Evolutionary conservation across 2,329 filamentous ascomycete species (phyloP).

Genomic region (Domatiomyces catenatus): DNA sequence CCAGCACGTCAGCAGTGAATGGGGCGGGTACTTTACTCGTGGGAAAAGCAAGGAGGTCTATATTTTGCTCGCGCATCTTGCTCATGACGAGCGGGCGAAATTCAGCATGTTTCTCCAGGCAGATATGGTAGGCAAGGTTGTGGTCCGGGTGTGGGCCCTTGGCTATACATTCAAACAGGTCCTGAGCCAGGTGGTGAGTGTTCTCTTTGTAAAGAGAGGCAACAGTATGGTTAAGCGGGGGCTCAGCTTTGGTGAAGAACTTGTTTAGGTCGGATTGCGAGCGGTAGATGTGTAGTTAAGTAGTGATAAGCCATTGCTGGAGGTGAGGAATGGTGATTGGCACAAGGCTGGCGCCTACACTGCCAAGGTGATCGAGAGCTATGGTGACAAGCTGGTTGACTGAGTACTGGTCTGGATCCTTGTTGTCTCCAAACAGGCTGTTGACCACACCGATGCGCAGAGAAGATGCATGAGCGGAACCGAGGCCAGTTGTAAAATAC

Average conservation of each 20-base stretch:
- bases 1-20: constrained; percentile 4
- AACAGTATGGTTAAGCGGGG: constrained; percentile 4
- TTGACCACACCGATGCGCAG: constrained; percentile 5
- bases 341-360: constrained; percentile 3
- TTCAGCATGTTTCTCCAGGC: constrained; percentile 3
- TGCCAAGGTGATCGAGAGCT: constrained; percentile 3
- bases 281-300: constrained; percentile 4
- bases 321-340: constrained; percentile 5
- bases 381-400: constrained; percentile 4
- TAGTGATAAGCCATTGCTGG: constrained; percentile 1
- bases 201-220: constrained; percentile 3
- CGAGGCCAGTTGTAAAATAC: constrained; percentile 3
- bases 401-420: constrained; percentile 1
- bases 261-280: constrained; percentile 7
- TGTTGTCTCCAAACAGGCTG: constrained; percentile 3
- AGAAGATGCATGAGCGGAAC: constrained; percentile 2
- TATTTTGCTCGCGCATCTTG: constrained; percentile 2
- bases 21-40: constrained; percentile 5
- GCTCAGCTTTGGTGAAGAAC: constrained; percentile 3
- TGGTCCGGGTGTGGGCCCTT: constrained; percentile 1
- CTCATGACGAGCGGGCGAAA: constrained; percentile 2
- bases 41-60: constrained; percentile 6
- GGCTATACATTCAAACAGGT: constrained; percentile 7
- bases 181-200: constrained; percentile 5
- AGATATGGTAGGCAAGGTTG: constrained; percentile 2